Conservation (phyloP, 2,329 filamentous ascomycete genomes). For the Harringtonia aguacate region DNA sequence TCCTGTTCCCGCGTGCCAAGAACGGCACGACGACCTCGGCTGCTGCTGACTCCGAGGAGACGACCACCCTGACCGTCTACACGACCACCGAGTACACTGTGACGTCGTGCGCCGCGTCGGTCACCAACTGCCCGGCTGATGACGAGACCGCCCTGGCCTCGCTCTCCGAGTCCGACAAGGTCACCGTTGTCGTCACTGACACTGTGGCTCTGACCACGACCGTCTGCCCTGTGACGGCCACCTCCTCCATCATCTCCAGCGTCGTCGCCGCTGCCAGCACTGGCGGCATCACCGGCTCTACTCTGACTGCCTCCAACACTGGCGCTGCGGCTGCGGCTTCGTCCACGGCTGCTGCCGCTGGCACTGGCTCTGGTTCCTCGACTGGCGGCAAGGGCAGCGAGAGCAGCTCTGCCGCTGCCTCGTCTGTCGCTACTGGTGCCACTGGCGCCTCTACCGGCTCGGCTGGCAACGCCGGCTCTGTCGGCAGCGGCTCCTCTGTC, state of each 20-base stretch:
- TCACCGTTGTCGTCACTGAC: constrained; percentile 25
- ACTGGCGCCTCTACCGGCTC: not conserved
- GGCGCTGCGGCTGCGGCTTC: not conserved
- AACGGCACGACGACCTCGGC: constrained; percentile 2
- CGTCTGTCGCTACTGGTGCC: not conserved
- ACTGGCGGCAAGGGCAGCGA: not conserved
- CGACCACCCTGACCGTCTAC: constrained; percentile 30
- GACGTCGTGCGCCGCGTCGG: constrained; percentile 15
- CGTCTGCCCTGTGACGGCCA: constrained; percentile 30
- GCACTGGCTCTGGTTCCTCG: not conserved
- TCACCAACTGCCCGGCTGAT: constrained; percentile 19
- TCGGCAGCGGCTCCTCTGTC: not conserved
- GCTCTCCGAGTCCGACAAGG: constrained; percentile 18
- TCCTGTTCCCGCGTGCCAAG: constrained; percentile 18
- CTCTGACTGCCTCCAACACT: constrained; percentile 15
- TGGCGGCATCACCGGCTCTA: constrained; percentile 24
- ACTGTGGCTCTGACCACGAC: constrained; percentile 26
- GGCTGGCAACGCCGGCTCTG: not conserved
- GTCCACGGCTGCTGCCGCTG: not conserved
- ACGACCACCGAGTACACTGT: constrained; percentile 28
- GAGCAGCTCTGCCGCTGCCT: not conserved
- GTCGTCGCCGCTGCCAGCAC: constrained; percentile 19
- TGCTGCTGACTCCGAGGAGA: no score
- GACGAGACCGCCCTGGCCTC: constrained; percentile 25
- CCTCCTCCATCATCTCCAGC: constrained; percentile 26